These are phyloP conservation scores for Apiospora phragmitis DNA, from an alignment of 2,329 filamentous ascomycete genomes.

Conservation along the genomic window DNA sequence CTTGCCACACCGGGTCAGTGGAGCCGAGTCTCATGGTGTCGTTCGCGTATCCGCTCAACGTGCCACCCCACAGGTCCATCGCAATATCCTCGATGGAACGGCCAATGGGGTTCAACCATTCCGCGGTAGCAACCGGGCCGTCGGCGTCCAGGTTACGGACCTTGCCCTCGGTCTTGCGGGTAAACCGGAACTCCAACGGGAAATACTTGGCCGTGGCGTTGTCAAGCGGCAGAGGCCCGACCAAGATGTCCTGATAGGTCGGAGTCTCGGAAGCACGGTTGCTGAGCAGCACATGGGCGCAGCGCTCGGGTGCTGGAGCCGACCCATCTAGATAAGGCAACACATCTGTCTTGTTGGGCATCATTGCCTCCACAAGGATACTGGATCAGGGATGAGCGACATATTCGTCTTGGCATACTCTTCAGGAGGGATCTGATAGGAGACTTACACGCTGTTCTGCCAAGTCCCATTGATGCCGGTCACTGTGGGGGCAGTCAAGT, in stretches of 20 bases:
- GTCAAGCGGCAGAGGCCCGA: slow-evolving; percentile 48
- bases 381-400: slow-evolving; percentile 15
- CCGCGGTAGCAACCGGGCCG: slow-evolving; percentile 26
- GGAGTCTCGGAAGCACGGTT: slow-evolving; percentile 39
- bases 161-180: slow-evolving; percentile 37
- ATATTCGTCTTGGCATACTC: no score
- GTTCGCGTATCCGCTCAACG: slow-evolving; percentile 38
- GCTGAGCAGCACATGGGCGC: slow-evolving; percentile 45
- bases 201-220: slow-evolving; percentile 37
- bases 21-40: slow-evolving; percentile 42
- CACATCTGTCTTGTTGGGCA: slow-evolving; percentile 51
- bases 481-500: slow-evolving; percentile 31
- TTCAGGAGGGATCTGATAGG: accelerated
- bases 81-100: slow-evolving; percentile 40
- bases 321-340: slow-evolving; percentile 43
- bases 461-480: slow-evolving; percentile 34
- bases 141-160: slow-evolving; percentile 42
- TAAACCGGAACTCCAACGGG: slow-evolving; percentile 39
- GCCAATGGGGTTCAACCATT: slow-evolving; percentile 38
- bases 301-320: slow-evolving; percentile 37
- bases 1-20: slow-evolving; percentile 43
- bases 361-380: slow-evolving; percentile 38
- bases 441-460: slow-evolving; percentile 37
- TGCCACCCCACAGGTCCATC: slow-evolving; percentile 43
- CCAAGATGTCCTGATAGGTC: slow-evolving; percentile 44